Conservation (phyloP, 768 basidiomycete species). For the Lyophyllum decastes region DNA sequence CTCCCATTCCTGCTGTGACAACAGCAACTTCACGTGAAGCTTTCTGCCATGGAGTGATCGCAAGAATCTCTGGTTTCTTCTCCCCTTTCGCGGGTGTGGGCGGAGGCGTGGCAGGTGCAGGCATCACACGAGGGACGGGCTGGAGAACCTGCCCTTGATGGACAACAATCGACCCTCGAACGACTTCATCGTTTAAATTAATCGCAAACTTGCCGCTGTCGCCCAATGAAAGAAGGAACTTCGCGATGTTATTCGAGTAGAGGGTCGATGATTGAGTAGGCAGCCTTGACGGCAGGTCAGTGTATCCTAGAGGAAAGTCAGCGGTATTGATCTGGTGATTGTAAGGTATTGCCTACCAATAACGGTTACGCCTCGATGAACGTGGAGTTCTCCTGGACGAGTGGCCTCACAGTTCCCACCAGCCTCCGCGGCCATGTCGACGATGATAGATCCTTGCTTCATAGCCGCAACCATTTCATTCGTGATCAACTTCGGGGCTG, state of each 20-base stretch:
- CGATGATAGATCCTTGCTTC: constrained; percentile 90
- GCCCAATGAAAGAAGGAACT: constrained; percentile 82
- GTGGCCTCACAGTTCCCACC: constrained; percentile 91
- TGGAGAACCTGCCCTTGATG: constrained; percentile 67
- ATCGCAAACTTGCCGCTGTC: constrained; percentile 62
- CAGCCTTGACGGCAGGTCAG: constrained; percentile 83
- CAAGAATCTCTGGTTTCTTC: constrained; percentile 48
- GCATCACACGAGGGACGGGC: constrained; percentile 67
- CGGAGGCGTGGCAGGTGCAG: constrained; percentile 56
- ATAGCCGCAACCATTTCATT: constrained; percentile 87
- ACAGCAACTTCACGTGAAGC: constrained; percentile 71
- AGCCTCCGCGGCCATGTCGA: constrained; percentile 84
- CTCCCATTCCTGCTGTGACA: constrained; percentile 77
- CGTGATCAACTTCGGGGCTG: constrained; percentile 83
- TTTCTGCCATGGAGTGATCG: constrained; percentile 88
- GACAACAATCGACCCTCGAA: constrained; percentile 76
- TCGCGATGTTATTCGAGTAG: constrained; percentile 91
- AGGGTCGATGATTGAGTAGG: constrained; percentile 89
- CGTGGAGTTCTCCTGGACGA: constrained; percentile 68
- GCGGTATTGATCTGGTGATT: background rate
- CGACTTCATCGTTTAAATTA: constrained; percentile 82
- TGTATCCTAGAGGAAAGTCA: constrained; percentile 54
- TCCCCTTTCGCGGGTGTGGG: constrained; percentile 48
- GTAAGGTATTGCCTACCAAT: constrained; percentile 54
- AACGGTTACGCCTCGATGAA: constrained; percentile 78